phyloP scores from a whole-genome alignment of 2,329 filamentous ascomycete species.

The Colletotrichum liriopes region DNA sequence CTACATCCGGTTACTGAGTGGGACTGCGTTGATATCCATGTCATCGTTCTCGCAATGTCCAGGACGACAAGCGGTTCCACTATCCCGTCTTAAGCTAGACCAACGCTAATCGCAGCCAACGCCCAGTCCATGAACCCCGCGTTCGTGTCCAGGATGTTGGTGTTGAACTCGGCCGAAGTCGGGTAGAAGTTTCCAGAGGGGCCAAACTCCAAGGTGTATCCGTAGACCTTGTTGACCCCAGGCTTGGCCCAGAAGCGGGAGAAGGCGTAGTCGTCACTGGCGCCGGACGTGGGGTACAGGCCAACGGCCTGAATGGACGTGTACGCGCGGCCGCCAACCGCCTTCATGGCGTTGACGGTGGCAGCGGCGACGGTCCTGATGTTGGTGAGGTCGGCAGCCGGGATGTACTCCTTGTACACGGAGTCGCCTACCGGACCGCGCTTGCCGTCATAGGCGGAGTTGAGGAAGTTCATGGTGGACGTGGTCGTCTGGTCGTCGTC shows the following conservation, averaged over 20 bases:
- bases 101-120: constrained; percentile 52
- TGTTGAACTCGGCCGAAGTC: constrained; percentile 54
- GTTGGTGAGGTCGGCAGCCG: constrained; percentile 51
- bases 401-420: constrained; percentile 57
- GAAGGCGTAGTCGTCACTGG: constrained; percentile 56
- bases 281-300: constrained; percentile 54
- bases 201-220: constrained; percentile 57
- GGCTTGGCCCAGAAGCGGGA: constrained; percentile 53
- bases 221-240: constrained; percentile 56
- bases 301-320: constrained; percentile 52
- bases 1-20: too few relatives aligned
- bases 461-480: constrained; percentile 62
- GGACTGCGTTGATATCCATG: too few relatives aligned
- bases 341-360: constrained; percentile 54
- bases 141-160: constrained; percentile 59
- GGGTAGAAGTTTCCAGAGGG: constrained; percentile 58
- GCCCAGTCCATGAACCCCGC: constrained; percentile 59
- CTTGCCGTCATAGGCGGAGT: constrained; percentile 61
- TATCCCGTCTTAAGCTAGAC: background rate
- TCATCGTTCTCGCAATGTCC: background rate
- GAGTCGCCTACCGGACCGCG: constrained; percentile 58
- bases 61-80: background rate
- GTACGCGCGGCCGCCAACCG: constrained; percentile 55
- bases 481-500: constrained; percentile 61
- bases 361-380: constrained; percentile 52